Evolutionary conservation across 116 monocot genomes (phyloP).

Genomic region (Cymodocea nodosa): DNA sequence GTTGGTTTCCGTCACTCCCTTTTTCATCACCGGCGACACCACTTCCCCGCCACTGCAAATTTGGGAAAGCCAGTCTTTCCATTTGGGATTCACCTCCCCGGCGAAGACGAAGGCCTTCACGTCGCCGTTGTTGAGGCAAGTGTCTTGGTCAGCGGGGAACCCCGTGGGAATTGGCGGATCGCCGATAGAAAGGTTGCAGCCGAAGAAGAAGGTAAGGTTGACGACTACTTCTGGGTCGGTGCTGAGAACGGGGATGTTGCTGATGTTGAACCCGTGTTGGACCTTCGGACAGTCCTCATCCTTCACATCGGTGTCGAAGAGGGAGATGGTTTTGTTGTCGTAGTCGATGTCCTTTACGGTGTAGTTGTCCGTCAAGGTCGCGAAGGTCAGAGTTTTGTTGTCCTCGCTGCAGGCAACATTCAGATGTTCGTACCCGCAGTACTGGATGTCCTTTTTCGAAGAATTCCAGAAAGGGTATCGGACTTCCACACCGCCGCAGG

Average conservation of each 20-base stretch:
- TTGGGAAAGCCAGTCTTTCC: background rate
- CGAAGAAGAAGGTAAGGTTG: slow-evolving; percentile 25
- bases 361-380: slow-evolving; percentile 6
- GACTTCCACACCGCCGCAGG: slow-evolving; percentile 9
- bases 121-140: background rate
- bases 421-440: slow-evolving; percentile 17
- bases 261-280: slow-evolving; percentile 12
- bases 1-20: background rate
- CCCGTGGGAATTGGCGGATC: background rate
- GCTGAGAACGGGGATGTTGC: background rate
- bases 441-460: background rate
- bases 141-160: background rate
- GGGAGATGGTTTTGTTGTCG: background rate
- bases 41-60: background rate
- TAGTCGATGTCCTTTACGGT: slow-evolving; percentile 3
- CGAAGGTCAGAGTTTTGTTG: slow-evolving; percentile 4
- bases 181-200: background rate
- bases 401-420: slow-evolving; percentile 9
- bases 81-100: background rate
- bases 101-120: slow-evolving; percentile 1
- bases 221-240: background rate
- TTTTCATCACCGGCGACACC: background rate
- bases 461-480: slow-evolving; percentile 13
- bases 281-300: background rate
- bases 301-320: slow-evolving; percentile 10